phyloP scores from a whole-genome alignment of 1,284 basidiomycete genomes.

The Phylloboletellus chloephorus region DNA sequence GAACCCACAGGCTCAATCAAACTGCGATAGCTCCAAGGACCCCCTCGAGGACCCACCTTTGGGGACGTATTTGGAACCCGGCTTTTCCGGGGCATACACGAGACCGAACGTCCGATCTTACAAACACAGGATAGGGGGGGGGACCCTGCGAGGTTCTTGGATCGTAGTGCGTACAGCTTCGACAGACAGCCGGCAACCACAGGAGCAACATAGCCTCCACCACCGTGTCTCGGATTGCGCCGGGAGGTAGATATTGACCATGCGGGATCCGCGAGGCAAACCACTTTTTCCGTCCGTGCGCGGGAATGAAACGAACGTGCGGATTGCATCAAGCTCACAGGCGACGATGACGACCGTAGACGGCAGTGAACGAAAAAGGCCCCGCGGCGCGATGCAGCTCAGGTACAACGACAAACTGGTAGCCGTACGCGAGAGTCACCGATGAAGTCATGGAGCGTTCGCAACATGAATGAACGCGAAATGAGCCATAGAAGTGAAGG shows the following conservation, averaged over 20 bases:
- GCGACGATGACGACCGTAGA: slow-evolving; percentile 24
- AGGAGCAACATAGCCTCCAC: slow-evolving; percentile 16
- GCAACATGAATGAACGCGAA: slow-evolving; percentile 12
- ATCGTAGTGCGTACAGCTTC: slow-evolving; percentile 16
- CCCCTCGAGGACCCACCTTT: neutral
- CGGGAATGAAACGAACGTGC: slow-evolving; percentile 31
- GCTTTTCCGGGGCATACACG: neutral
- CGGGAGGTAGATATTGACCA: slow-evolving; percentile 18
- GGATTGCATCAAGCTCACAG: slow-evolving; percentile 10
- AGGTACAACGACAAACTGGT: slow-evolving; percentile 22
- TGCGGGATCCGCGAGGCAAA: slow-evolving; percentile 28
- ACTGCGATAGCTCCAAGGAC: neutral
- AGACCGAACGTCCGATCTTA: neutral
- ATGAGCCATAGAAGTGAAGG: slow-evolving; percentile 12
- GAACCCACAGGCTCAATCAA: neutral
- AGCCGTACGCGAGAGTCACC: slow-evolving; percentile 7
- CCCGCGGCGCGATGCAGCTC: slow-evolving; percentile 16
- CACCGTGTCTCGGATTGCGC: slow-evolving; percentile 21
- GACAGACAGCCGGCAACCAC: slow-evolving; percentile 6
- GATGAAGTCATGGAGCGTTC: slow-evolving; percentile 6
- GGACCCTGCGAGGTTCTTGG: slow-evolving; percentile 3
- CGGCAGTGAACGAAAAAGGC: slow-evolving; percentile 5
- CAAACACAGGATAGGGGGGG: slow-evolving; percentile 1
- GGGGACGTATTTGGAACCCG: neutral
- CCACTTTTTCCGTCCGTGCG: slow-evolving; percentile 13